phyloP scores from a whole-genome alignment of 331 rosid genomes.

The Pyracantha coccinea region DNA sequence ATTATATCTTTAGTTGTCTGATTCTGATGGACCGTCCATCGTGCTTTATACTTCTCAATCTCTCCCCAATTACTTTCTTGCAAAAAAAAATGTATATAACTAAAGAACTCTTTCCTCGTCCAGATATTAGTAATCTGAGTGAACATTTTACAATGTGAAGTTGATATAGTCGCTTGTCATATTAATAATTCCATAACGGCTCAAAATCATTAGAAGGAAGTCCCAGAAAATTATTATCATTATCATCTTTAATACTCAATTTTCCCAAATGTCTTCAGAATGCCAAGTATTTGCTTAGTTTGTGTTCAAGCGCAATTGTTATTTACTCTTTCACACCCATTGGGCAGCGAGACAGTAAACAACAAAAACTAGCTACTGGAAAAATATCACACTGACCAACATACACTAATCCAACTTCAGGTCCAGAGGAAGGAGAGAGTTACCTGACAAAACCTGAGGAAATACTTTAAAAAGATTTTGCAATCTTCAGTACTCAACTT shows the following conservation, averaged over 20 bases:
- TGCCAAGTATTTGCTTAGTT: background rate
- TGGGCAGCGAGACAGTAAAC: background rate
- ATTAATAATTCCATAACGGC: background rate
- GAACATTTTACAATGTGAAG: background rate
- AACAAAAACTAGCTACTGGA: background rate
- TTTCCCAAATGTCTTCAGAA: background rate
- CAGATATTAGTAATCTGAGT: background rate
- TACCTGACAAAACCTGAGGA: slow-evolving; percentile 80
- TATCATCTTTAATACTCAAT: background rate
- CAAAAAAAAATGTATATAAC: background rate
- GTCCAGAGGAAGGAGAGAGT: slow-evolving; percentile 15
- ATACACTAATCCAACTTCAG: background rate
- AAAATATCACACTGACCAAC: background rate
- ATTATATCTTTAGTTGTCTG: background rate
- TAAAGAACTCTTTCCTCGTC: background rate
- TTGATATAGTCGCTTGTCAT: background rate
- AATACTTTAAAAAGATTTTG: slow-evolving; percentile 41
- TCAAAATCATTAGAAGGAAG: background rate
- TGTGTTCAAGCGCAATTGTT: background rate
- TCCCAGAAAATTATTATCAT: background rate
- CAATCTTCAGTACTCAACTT: slow-evolving; percentile 47
- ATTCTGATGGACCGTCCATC: background rate
- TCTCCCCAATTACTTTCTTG: background rate
- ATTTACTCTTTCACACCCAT: background rate
- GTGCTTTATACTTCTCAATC: background rate